phyloP scores from a whole-genome alignment of 1,284 basidiomycete genomes.

The Cutaneotrichosporon daszewskae region DNA sequence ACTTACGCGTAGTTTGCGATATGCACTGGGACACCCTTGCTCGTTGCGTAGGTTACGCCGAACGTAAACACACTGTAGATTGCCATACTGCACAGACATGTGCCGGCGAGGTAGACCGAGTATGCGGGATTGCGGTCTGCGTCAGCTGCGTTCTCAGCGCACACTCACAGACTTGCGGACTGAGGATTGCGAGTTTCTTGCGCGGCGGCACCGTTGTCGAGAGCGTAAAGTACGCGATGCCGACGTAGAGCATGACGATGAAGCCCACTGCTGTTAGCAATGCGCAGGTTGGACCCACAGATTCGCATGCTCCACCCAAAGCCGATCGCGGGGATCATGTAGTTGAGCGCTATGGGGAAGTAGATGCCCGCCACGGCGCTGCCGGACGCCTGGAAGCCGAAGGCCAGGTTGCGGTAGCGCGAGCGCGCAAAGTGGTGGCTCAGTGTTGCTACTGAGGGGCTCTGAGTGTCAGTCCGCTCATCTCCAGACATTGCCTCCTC shows the following conservation, averaged over 20 bases:
- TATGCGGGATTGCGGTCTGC: conserved; percentile 27
- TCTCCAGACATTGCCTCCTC: too few species aligned
- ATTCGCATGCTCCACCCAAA: conserved; percentile 36
- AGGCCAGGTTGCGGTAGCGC: conserved; percentile 34
- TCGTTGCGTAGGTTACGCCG: conserved; percentile 30
- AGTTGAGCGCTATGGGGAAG: conserved; percentile 52
- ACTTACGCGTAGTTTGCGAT: conserved; percentile 30
- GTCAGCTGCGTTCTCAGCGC: too few species aligned
- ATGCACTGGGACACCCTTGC: conserved; percentile 18
- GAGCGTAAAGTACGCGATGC: conserved; percentile 25
- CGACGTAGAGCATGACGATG: conserved; percentile 23
- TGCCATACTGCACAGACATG: conserved; percentile 19
- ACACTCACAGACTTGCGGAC: conserved; percentile 27
- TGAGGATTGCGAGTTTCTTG: conserved; percentile 32
- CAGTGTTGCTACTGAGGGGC: conserved; percentile 51
- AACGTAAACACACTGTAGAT: conserved; percentile 33
- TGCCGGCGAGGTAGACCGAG: conserved; percentile 23
- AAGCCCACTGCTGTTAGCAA: conserved; percentile 25
- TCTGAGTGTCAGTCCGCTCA: neutral
- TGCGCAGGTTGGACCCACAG: conserved; percentile 14
- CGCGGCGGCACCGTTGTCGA: conserved; percentile 31
- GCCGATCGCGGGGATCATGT: conserved; percentile 52
- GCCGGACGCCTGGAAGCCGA: conserved; percentile 36
- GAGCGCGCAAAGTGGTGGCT: conserved; percentile 53
- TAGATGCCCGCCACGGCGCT: conserved; percentile 47